Evolutionary conservation across 2,329 filamentous ascomycete genomes (phyloP), one percentile per base, ranked within the genome.

Genomic region (Colletotrichum karsti): DNA sequence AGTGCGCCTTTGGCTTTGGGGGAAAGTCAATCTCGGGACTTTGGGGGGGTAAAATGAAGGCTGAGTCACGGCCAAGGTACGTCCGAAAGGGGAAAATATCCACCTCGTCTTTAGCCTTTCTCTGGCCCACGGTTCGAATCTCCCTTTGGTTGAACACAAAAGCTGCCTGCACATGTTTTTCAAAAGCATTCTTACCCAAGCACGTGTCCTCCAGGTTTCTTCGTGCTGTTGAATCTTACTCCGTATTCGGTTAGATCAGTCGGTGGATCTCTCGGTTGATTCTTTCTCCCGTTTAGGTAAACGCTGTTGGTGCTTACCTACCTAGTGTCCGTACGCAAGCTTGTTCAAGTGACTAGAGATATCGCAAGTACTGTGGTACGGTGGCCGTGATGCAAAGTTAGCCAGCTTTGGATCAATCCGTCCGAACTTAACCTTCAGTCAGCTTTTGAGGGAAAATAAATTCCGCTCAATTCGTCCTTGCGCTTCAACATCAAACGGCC

Each of bases 121-220:
- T 10, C n/a, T 7, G 18, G 59, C 37, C 10, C 12, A 37, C 30
- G 22, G 64, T 67, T 67, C 64, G 64, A 67, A 35, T 44, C 59
- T 42, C 51, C 28, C 33, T 35, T 28, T 55, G 3, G 18, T n/a
- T 15, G n/a, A 26, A 35, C 22, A 7, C 35, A 18, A 4, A 22
- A 12, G 18, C 15, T 18, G 20, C 9, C 15, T 22, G 20, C 6
- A 24, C 18, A 10, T 22, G n/a, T 3, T 46, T 46, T 22, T 22
- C 5, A n/a, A n/a, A n/a, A 26, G 26, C 18, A 9, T 13, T 13
- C 28, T 55, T 12, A 53, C 3, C 48, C 8, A 42, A n/a, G 15
- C 51, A 41, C 3, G 42, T 7, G 4, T 22, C 4, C 13, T 41
- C 26, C 6, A 13, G 8, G 9, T 8, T 12, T 33, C 30, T 33